Base-by-base conservation (phyloP, 2,329 filamentous ascomycete species). In the Lasiodiplodia theobromae region DNA sequence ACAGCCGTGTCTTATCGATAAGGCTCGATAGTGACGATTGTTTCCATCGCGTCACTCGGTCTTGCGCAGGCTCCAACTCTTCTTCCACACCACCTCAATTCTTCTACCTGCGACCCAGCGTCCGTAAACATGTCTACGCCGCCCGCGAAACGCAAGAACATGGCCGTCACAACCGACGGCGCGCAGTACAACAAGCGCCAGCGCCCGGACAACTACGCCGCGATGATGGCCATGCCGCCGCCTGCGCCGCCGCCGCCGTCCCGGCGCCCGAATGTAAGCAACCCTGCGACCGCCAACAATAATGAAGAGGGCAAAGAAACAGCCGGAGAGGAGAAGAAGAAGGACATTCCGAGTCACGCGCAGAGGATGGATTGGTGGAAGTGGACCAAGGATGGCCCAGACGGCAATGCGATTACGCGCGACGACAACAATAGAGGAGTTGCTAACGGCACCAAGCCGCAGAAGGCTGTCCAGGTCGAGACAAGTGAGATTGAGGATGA, bases 151-250 rank as follows among this genome's bases (percentile, higher is more conserved):
- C 53, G 68, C 25, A 56, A 67, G 53, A 67, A 67, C 37, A 23
- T 38, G 40, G 65, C 70, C 7, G 49, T 37, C 38, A 80, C 78
- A 3, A 72, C 73, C 67, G 76, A 78, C 67, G 78, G 78, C 51
- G 77, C 71, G 40, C 58, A 67, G 2, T 80, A 80, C 71, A 80
- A 80, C 70, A 80, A 78, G 69, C 72, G 79, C 28, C 73, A 73
- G 40, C 74, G 78, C 60, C 78, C 78, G 2, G 74, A 77, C 64
- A 70, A 76, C 31, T 77, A 38, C 52, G 18, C 75, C 2, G 37
- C 71, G 25, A 64, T 71, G n/a, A 67, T 71, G 8, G 62, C 70
- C 2, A 58, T 69, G 31, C 69, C 67, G 34, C 68, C 64, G 31
- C 72, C 70, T 25, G 69, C 67, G 5, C 63, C 40, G 16, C 16